Base-by-base conservation (phyloP, 2,329 filamentous ascomycete species). In the Beauveria sp. region DNA sequence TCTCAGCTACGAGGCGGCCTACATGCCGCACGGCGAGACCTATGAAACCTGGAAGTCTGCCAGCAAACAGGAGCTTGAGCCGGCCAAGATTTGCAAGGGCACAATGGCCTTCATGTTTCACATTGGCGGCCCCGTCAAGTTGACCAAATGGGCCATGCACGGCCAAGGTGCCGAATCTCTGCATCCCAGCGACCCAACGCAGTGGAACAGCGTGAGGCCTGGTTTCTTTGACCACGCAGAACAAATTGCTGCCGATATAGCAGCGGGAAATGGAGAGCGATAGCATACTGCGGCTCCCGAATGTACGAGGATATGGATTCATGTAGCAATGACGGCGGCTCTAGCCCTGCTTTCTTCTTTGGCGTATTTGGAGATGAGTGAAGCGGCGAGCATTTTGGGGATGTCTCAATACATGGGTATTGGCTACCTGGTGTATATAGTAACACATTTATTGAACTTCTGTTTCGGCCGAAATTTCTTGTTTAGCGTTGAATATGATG, bases 41-140 rank as follows among this genome's bases (percentile, higher is more conserved):
- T 72, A 73, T 49, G 66, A 70, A 34, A 67, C 65, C 5, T 73
- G 70, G 70, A 65, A 66, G 49, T 63, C 67, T 12, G 70, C 70
- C 24, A 66, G 65, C 28, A 63, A 62, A 9, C 49, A 59, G 3
- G 72, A 75, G 28, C 66, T 79, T 46, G 73, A 73, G 67, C 77
- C 77, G 5, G 68, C 72, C 62, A 77, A 76, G 65, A 74, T 79
- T 14, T 77, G 77, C 16, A 75, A 74, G 43, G 76, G 74, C 5
- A 77, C 75, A 55, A 76, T 80, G 72, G 79, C 79, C 2, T 81
- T 81, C 67, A 81, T 81, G 78, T 81, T 81, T 58, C 67, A 69
- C 55, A 65, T 68, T 26, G 62, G 63, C 42, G 67, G 65, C 12
- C 66, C 66, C 12, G 50, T 70, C 7, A 66, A 60, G n/a, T 62